Percentiles rank a stretch among this genome's conserved stretches.
These are phyloP conservation scores for Jaenimonas drosophilae DNA, from an alignment of 208 protist species.

Conservation along the genomic window DNA sequence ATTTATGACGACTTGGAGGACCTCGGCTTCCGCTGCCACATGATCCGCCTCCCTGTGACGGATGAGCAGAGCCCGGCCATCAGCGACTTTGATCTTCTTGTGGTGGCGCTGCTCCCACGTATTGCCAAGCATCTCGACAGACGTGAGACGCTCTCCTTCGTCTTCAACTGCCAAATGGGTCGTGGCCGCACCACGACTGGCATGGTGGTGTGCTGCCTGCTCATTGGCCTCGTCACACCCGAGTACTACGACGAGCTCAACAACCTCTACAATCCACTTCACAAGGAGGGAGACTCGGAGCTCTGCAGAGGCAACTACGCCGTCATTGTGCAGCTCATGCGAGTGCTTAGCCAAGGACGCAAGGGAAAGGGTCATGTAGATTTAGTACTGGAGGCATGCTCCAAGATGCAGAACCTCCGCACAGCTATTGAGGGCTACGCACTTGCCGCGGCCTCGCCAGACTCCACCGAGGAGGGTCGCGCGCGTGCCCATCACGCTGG, in stretches of 20 bases:
- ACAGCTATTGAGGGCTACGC: conserved; percentile 78
- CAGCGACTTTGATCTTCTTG: conserved; percentile 69
- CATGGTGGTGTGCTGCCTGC: conserved; percentile 82
- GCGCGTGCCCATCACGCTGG: conserved; percentile 76
- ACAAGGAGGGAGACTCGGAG: conserved; percentile 29
- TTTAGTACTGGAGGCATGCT: conserved; percentile 78
- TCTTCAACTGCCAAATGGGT: conserved; percentile 90
- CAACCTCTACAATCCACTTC: conserved; percentile 56
- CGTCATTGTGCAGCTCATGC: conserved; percentile 76
- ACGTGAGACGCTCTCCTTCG: conserved; percentile 74
- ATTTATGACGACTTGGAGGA: conserved; percentile 55
- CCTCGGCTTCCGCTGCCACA: conserved; percentile 42
- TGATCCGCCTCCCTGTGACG: conserved; percentile 75
- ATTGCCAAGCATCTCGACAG: conserved; percentile 64
- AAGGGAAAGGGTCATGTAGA: conserved; percentile 68
- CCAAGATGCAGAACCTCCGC: conserved; percentile 81
- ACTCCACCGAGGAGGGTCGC: conserved; percentile 55
- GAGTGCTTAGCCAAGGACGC: conserved; percentile 55
- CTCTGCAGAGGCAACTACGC: conserved; percentile 60
- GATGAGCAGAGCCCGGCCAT: conserved; percentile 81
- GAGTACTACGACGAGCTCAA: conserved; percentile 83
- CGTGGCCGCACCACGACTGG: conserved; percentile 83
- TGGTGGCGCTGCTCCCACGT: conserved; percentile 45
- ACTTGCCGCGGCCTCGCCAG: conserved; percentile 48
- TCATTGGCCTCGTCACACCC: conserved; percentile 74